Base-by-base conservation (phyloP, 257 asterid genomes). In the Solanum tarapatanum region DNA sequence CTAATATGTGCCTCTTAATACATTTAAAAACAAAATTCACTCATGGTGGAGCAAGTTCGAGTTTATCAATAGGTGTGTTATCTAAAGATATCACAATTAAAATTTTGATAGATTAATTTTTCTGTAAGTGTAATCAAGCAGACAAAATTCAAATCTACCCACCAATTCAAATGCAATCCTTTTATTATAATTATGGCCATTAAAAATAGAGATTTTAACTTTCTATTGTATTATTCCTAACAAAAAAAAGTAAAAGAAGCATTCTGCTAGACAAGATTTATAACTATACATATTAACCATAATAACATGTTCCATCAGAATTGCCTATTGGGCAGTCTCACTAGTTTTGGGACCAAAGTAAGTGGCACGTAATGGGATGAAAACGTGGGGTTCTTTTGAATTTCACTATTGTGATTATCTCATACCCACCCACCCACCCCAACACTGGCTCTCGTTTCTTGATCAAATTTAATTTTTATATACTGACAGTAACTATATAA, bases 321-420 rank as follows among this genome's bases (percentile, higher is more conserved):
- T 80, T 82, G 69, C 73, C 77, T 12, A 23, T 43, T 82, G 45
- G 66, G 60, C 62, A 33, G 55, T 75, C 76, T 11, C 75, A 60
- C 83, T 39, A 69, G 28, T 35, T 66, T 48, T 36, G 89, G 90
- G 89, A 89, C 93, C 90, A 91, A 77, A 41, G 89, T 19, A 86
- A 90, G 93, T 90, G 92, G 88, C 51, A 73, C 23, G 88, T 62
- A 89, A 87, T 87, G 89, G 85, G 87, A 89, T 41, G 77, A 85
- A 70, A 60, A 64, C 83, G 55, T 85, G 88, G 86, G 82, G 4
- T 70, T 37, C 72, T 64, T 33, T 68, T 14, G 58, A 86, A 76
- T 87, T 86, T 66, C 82, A 90, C 87, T 79, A 80, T 89, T 83
- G 36, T 86, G 68, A 82, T 69, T 30, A 41, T 60, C 62, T 60